These are phyloP conservation scores for Dryas octopetala DNA, from an alignment of 306 rosid genomes.

Conservation along the genomic window DNA sequence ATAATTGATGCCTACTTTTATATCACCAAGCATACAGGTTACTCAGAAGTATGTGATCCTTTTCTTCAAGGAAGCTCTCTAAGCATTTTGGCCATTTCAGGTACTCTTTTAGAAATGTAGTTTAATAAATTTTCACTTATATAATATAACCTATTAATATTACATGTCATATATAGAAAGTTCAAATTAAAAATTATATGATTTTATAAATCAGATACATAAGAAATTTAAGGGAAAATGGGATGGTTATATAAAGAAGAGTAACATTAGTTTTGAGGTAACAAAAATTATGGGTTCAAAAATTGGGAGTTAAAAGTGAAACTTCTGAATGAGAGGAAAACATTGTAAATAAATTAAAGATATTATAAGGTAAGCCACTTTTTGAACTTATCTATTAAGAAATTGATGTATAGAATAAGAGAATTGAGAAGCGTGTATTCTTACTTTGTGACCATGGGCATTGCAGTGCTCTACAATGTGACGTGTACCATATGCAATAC, in stretches of 20 bases:
- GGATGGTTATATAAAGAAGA: neutral
- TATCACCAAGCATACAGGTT: neutral
- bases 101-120: neutral
- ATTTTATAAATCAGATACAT: neutral
- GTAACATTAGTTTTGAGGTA: neutral
- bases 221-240: neutral
- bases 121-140: neutral
- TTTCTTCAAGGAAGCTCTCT: neutral
- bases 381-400: neutral
- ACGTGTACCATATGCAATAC: constrained; percentile 95
- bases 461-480: constrained; percentile 96
- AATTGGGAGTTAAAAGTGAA: neutral
- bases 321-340: neutral
- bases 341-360: neutral
- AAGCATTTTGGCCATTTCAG: neutral
- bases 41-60: neutral
- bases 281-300: neutral
- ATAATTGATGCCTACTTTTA: neutral
- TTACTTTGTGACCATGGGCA: constrained; percentile 90
- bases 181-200: neutral
- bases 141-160: neutral
- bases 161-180: neutral
- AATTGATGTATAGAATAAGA: neutral
- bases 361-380: neutral
- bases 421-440: constrained; percentile 26